Evolutionary conservation across 805 yeast species (phyloP), one percentile per base, ranked within the genome.

Genomic region (Ogataea philodendri): DNA sequence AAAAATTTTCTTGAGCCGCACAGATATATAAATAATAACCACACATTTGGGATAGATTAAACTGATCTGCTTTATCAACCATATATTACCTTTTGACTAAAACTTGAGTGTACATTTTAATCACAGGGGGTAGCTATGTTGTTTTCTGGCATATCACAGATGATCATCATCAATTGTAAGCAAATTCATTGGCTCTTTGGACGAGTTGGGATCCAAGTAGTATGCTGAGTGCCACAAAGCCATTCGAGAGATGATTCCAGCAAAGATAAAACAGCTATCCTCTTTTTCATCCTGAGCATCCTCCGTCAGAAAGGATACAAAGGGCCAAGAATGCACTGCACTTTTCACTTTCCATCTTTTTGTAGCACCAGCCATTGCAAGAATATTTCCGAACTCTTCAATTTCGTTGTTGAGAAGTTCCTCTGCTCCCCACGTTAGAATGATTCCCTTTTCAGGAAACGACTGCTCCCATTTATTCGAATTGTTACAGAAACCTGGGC

Each of bases 271-370:
- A 13, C 70, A 50, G 19, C 72, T 69, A 19, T 57, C 65, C 33
- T 66, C 70, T 37, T 72, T 64, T 33, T 64, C 70, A 17, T 65
- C 69, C 27, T 63, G 60, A 4, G 58, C 52, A 28, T 69, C 61
- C 30, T 71, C 77, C 3, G 70, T 52, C 28, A 57, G 57, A 33
- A 65, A 65, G 3, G 57, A 52, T 5, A 67, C 39, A 18, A 74
- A 51, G 7, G 76, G 77, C 78, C 78, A 73, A 13, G 70, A 61
- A 41, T 74, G 79, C 3, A 67, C 49, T 35, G 60, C 65, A 19
- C 60, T 55, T 3, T 46, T 48, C 25, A 57, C 61, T 13, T 54
- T 50, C 39, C 63, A 62, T 9, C 63, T 46, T 31, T 62, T 60
- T 8, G 69, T 52, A 13, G 55, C 44, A 4, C 67, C 63, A 15